A percentile compares a stretch with the other conserved stretches of the same genome.
These are phyloP conservation scores for Excoecaria cochinchinensis DNA, from an alignment of 345 rosid species.

Conservation along the genomic window DNA sequence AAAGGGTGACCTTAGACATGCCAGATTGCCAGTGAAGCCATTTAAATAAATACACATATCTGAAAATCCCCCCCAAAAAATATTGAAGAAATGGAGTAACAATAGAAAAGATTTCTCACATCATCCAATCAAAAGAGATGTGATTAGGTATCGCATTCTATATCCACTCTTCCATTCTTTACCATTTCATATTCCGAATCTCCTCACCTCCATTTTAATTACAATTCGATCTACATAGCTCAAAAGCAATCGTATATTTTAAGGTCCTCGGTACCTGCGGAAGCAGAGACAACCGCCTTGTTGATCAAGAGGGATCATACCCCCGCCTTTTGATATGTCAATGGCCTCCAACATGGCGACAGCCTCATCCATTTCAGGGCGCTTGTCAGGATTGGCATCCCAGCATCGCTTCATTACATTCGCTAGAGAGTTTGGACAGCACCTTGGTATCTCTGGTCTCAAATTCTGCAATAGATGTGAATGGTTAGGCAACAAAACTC, in stretches of 20 bases:
- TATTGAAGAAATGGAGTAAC: slow-evolving; percentile 13
- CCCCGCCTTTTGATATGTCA: slow-evolving; percentile 93
- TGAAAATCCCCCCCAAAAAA: slow-evolving; percentile 18
- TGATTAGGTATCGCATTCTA: slow-evolving; percentile 16
- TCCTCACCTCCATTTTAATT: slow-evolving; percentile 8
- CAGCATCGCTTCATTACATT: slow-evolving; percentile 96
- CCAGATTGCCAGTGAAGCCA: slow-evolving; percentile 16
- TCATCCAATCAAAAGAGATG: slow-evolving; percentile 19
- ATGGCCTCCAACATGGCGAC: slow-evolving; percentile 81
- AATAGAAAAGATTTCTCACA: slow-evolving; percentile 32
- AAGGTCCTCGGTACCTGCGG: slow-evolving; percentile 72
- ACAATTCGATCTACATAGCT: slow-evolving; percentile 9
- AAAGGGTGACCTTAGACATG: slow-evolving; percentile 16
- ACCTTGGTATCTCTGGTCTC: slow-evolving; percentile 97
- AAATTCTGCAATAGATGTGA: slow-evolving; percentile 51
- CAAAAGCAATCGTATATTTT: slow-evolving; percentile 18
- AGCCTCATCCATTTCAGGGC: slow-evolving; percentile 95
- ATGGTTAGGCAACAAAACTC: background rate
- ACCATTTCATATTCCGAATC: slow-evolving; percentile 5
- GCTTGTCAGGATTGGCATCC: slow-evolving; percentile 92
- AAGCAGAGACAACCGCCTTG: slow-evolving; percentile 83
- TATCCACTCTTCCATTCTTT: slow-evolving; percentile 19
- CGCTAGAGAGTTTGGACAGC: slow-evolving; percentile 85
- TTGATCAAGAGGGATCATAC: slow-evolving; percentile 90
- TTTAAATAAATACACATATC: slow-evolving; percentile 17